Evolutionary conservation across 768 basidiomycete genomes (phyloP), one percentile per base, ranked within the genome.

Genomic region (Tricholomella constricta): DNA sequence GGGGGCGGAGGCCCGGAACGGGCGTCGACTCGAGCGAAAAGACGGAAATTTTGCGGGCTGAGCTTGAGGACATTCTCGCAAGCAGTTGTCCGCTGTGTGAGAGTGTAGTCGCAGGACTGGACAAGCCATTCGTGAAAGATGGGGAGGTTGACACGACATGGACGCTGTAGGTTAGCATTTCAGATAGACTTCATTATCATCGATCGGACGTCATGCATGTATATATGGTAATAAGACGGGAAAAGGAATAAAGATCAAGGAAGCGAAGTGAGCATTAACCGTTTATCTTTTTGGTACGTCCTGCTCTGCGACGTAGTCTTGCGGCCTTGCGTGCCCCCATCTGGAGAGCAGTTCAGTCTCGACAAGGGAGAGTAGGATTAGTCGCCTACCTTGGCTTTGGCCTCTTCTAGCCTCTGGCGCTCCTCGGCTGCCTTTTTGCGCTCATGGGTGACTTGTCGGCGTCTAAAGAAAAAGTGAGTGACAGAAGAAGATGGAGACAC

Each of bases 61-160:
- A 98, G 73, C 68, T 99, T 64, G 97, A 99, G 61, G 90, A 93
- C 48, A 67, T 98, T 55, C 74, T 99, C 35, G 88, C 94, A 15
- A 86, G 88, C 59, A 91, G 80, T 54, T 98, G 97, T 73, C 94
- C 95, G 26, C 71, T 98, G 52, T 99, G 97, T 69, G 97, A 98
- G 65, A 87, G 87, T 56, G 89, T 94, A 15, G 80, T 97, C 40
- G 84, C 78, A 4, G 88, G 89, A 5, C 69, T 98, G 61, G 95
- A 98, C 67, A 88, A 84, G 67, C 86, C 92, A 11, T 98, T 98
- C 62, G 82, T 90, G 44, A 78, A 80, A 58, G 81, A 85, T 29
- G 93, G 85, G 26, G 92, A 94, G 70, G 75, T 79, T 36, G 89
- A 92, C 69, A 75, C 77, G 48, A 89, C 86, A 48, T 94, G 91